Conservation (phyloP, 2,329 filamentous ascomycete species). For the Aspergillus thermomutatus region DNA sequence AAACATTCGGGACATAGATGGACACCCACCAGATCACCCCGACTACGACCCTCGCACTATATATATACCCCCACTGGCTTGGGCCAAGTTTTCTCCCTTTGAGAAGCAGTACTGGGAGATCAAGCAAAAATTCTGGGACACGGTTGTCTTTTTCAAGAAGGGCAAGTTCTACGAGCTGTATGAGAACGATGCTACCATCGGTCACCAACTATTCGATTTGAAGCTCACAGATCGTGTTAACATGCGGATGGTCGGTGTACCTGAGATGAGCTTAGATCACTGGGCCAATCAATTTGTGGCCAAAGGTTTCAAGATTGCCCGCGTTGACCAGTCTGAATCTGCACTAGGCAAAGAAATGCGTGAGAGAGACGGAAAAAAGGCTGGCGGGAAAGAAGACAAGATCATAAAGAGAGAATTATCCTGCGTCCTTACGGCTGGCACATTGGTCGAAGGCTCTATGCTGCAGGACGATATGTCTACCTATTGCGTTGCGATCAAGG, state of each 20-base stretch:
- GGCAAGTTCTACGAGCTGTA: constrained; percentile 99
- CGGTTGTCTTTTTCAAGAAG: constrained; percentile 99
- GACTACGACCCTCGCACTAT: constrained; percentile 90
- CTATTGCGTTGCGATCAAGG: constrained; percentile 93
- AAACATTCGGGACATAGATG: constrained; percentile 78
- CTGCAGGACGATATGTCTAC: constrained; percentile 97
- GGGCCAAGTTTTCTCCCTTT: constrained; percentile 82
- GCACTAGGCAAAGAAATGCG: constrained; percentile 97
- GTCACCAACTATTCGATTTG: constrained; percentile 93
- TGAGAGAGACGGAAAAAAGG: constrained; percentile 65
- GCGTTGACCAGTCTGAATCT: constrained; percentile 95
- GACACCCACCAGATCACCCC: constrained; percentile 71
- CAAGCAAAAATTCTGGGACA: constrained; percentile 96
- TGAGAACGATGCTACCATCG: constrained; percentile 94
- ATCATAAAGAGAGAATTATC: constrained; percentile 88
- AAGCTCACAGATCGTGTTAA: constrained; percentile 98
- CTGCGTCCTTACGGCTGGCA: constrained; percentile 86
- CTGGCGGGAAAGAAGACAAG: constrained; percentile 71
- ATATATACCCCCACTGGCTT: constrained; percentile 80
- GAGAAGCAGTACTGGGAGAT: constrained; percentile 99
- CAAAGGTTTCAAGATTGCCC: constrained; percentile 94
- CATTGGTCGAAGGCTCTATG: constrained; percentile 93
- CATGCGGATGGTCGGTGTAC: constrained; percentile 99
- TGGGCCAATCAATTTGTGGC: constrained; percentile 99
- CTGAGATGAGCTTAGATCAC: constrained; percentile 89